Evolutionary conservation across 106 monocot species (phyloP).

Genomic region (Alisma plantagoaquatica): DNA sequence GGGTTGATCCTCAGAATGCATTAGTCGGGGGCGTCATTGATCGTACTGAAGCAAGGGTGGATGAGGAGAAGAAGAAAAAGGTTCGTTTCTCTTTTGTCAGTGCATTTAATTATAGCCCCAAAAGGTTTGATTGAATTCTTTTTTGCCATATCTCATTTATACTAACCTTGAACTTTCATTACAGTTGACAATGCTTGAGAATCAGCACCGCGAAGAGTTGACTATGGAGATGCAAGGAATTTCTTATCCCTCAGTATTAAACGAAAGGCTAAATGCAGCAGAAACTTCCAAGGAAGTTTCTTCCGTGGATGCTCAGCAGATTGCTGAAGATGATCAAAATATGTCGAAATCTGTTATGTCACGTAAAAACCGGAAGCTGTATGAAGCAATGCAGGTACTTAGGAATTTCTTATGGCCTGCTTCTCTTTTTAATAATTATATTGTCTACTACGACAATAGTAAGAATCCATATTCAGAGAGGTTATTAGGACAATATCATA

Average conservation of each 20-base stretch:
- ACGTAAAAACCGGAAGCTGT: constrained; percentile 57
- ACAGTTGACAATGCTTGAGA: constrained; percentile 63
- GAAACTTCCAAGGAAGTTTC: constrained; percentile 14
- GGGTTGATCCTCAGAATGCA: constrained; percentile 39
- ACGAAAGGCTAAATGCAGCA: constrained; percentile 9
- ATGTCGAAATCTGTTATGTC: constrained; percentile 59
- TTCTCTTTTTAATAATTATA: too few species aligned
- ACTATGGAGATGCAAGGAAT: constrained; percentile 62
- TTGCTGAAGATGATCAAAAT: constrained; percentile 22
- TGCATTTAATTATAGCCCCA: too few species aligned
- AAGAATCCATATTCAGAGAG: too few species aligned
- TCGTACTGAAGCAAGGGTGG: constrained; percentile 75
- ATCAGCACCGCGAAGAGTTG: constrained; percentile 74
- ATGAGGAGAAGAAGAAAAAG: constrained; percentile 58
- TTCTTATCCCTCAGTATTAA: constrained; percentile 46
- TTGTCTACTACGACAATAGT: too few species aligned
- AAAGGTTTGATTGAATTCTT: background rate
- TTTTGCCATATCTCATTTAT: too few species aligned
- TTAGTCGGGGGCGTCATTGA: constrained; percentile 71
- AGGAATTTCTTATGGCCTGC: too few species aligned
- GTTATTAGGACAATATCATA: too few species aligned
- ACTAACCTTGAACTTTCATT: too few species aligned
- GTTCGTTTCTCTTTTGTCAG: constrained; percentile 10
- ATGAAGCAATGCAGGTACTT: constrained; percentile 86
- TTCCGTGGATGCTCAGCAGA: constrained; percentile 17